phyloP scores from a whole-genome alignment of 2,329 filamentous ascomycete genomes.

The Alternaria brassicae region DNA sequence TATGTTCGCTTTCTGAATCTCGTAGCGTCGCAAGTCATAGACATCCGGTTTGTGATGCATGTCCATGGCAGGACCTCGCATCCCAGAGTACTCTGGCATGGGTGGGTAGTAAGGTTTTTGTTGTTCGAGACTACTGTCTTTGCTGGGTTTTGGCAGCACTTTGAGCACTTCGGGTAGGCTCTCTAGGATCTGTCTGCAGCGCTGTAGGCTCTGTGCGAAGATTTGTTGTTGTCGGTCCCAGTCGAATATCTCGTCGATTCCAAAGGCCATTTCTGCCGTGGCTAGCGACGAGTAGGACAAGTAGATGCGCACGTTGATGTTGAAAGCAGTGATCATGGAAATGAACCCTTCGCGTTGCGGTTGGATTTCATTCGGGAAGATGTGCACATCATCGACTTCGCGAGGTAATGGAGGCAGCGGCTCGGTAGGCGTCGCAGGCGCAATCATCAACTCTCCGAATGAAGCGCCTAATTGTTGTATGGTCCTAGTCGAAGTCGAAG shows the following conservation, averaged over 20 bases:
- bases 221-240: slow-evolving; percentile 80
- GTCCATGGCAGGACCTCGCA: slow-evolving; percentile 37
- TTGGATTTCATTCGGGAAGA: slow-evolving; percentile 73
- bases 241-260: slow-evolving; percentile 75
- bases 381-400: slow-evolving; percentile 84
- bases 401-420: slow-evolving; percentile 80
- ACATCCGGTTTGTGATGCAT: slow-evolving; percentile 36
- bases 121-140: slow-evolving; percentile 35
- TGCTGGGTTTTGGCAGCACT: slow-evolving; percentile 57
- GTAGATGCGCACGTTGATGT: slow-evolving; percentile 78
- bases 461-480: slow-evolving; percentile 78
- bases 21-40: slow-evolving; percentile 62
- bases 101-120: slow-evolving; percentile 47
- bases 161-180: slow-evolving; percentile 73
- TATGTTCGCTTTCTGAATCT: slow-evolving; percentile 92
- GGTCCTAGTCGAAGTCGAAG: slow-evolving; percentile 60
- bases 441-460: slow-evolving; percentile 74
- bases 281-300: slow-evolving; percentile 79
- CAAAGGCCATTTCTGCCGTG: slow-evolving; percentile 83
- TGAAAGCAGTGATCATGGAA: slow-evolving; percentile 80
- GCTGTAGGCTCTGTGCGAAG: slow-evolving; percentile 72
- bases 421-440: slow-evolving; percentile 76
- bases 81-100: slow-evolving; percentile 44
- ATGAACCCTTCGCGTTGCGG: slow-evolving; percentile 72
- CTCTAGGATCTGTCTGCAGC: slow-evolving; percentile 72